phyloP scores from a whole-genome alignment of 345 rosid genomes.

The Syzygium aqueum region DNA sequence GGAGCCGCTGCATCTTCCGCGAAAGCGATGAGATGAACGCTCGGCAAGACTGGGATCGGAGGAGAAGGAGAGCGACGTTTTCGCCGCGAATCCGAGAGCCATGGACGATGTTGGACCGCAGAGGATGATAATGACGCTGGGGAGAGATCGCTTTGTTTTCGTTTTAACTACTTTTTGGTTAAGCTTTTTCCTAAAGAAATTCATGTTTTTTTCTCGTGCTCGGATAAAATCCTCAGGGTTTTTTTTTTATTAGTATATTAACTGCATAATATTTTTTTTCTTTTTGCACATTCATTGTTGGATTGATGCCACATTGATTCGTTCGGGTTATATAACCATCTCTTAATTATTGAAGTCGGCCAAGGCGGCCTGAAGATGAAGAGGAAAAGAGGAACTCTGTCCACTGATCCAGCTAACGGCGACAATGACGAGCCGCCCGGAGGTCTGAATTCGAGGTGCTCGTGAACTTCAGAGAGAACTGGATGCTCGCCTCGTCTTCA shows the following conservation, averaged over 20 bases:
- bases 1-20: not conserved
- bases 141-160: not conserved
- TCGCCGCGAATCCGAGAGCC: not conserved
- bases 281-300: not conserved
- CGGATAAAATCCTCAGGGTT: not conserved
- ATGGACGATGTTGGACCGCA: not conserved
- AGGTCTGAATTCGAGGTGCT: not conserved
- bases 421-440: not conserved
- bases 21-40: not conserved
- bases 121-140: not conserved
- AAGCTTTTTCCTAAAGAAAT: not conserved
- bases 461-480: not conserved
- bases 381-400: not conserved
- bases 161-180: not conserved
- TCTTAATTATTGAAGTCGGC: too few species aligned
- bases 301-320: rapidly evolving
- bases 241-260: rapidly evolving
- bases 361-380: too few species aligned
- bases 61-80: not conserved
- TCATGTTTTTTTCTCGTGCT: not conserved
- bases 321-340: not conserved
- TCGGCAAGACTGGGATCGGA: not conserved
- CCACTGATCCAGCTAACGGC: rapidly evolving
- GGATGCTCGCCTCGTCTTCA: not conserved
- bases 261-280: rapidly evolving